Conservation (phyloP, 768 basidiomycete species). For the Porpolomopsis calyptriformis region DNA sequence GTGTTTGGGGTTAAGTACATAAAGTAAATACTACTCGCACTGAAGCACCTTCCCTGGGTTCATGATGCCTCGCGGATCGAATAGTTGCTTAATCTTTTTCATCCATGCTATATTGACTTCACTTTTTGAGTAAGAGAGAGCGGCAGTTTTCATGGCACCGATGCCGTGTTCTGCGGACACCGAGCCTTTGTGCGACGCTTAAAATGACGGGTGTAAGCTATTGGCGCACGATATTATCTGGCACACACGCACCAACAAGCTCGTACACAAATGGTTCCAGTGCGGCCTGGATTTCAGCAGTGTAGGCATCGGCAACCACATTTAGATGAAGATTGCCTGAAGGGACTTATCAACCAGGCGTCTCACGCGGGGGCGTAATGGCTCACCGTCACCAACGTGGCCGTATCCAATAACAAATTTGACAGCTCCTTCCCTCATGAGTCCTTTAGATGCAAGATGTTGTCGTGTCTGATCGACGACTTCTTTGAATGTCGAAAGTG, state of each 20-base stretch:
- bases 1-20: slow-evolving; percentile 8
- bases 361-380: background rate
- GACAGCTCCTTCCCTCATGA: slow-evolving; percentile 63
- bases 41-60: slow-evolving; percentile 80
- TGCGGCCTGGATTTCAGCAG: slow-evolving; percentile 72
- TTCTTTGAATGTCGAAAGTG: slow-evolving; percentile 74
- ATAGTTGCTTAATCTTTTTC: slow-evolving; percentile 79
- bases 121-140: slow-evolving; percentile 80
- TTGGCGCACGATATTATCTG: slow-evolving; percentile 1
- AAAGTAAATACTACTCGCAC: background rate
- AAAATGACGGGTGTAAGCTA: slow-evolving; percentile 2
- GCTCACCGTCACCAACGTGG: slow-evolving; percentile 90
- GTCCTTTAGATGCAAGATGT: slow-evolving; percentile 55
- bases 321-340: slow-evolving; percentile 92
- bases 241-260: slow-evolving; percentile 55
- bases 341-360: background rate
- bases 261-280: slow-evolving; percentile 96
- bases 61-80: slow-evolving; percentile 88
- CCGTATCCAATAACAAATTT: slow-evolving; percentile 88
- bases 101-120: slow-evolving; percentile 75
- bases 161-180: slow-evolving; percentile 97
- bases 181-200: slow-evolving; percentile 75
- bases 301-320: slow-evolving; percentile 72
- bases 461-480: slow-evolving; percentile 76
- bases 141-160: slow-evolving; percentile 89